These are phyloP conservation scores for Polymyxa betae DNA, from an alignment of 208 protist genomes.

Conservation along the genomic window DNA sequence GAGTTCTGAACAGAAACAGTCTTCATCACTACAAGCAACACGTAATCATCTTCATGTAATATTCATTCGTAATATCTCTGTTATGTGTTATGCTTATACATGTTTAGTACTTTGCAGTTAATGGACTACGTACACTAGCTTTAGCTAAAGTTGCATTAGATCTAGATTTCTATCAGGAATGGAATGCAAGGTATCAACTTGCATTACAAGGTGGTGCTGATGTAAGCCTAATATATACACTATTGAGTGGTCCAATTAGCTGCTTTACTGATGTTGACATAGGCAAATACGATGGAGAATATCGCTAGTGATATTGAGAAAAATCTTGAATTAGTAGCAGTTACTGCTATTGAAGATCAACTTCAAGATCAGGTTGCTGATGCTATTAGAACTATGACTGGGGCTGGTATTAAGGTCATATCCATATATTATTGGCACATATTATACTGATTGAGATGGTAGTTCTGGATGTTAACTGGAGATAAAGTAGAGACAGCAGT, in stretches of 20 bases:
- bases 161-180: conserved; percentile 41
- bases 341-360: conserved; percentile 77
- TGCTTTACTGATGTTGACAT: background rate
- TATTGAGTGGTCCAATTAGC: background rate
- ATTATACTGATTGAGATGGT: background rate
- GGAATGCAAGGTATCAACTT: conserved; percentile 26
- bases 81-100: background rate
- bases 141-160: background rate
- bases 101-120: conserved; percentile 28
- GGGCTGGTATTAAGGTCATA: conserved; percentile 56
- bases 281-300: conserved; percentile 55
- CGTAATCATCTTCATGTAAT: background rate
- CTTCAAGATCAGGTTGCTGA: conserved; percentile 77
- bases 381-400: conserved; percentile 58
- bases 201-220: conserved; percentile 2
- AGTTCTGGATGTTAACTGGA: conserved; percentile 82
- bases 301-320: conserved; percentile 61
- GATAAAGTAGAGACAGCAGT: conserved; percentile 77
- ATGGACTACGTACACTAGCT: conserved; percentile 54
- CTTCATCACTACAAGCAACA: background rate
- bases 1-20: background rate
- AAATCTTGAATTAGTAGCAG: conserved; percentile 70
- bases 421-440: background rate
- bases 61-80: background rate
- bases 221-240: background rate